Conservation (phyloP, 2,329 filamentous ascomycete species). For the Colletotrichum sp. region DNA sequence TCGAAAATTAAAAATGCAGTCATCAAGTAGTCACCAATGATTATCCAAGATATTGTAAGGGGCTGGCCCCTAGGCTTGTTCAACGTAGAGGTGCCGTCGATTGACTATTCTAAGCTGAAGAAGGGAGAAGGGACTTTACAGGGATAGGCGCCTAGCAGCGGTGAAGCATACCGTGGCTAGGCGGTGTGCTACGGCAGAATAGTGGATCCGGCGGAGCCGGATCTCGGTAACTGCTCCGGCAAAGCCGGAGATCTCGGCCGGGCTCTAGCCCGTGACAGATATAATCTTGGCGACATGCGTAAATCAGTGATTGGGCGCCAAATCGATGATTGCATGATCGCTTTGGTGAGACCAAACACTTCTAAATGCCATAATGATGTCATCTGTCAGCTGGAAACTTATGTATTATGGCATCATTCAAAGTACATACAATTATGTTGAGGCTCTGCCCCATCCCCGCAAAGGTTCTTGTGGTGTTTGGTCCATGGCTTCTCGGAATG, state of each 20-base stretch:
- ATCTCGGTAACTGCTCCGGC: no score
- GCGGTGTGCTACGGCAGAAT: no score
- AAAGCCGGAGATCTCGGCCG: no score
- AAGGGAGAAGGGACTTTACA: no score
- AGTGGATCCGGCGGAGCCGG: no score
- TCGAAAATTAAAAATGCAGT: background rate
- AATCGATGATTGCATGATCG: background rate
- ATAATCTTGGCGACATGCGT: background rate
- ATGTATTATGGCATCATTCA: background rate
- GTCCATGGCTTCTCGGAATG: rapidly evolving
- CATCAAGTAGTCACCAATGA: background rate
- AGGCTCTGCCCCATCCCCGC: background rate
- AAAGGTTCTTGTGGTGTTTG: background rate
- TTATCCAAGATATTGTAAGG: background rate
- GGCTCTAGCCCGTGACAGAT: no score
- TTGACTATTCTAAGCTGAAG: no score
- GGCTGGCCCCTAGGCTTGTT: no score
- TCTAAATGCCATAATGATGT: background rate
- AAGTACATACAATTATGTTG: background rate
- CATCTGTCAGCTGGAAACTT: background rate
- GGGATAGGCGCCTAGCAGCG: no score
- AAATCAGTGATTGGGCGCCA: background rate
- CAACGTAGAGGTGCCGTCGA: no score
- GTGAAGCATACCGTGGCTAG: no score
- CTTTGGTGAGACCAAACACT: background rate